Evolutionary conservation across 768 basidiomycete genomes (phyloP).

Genomic region (Suillus paluster): DNA sequence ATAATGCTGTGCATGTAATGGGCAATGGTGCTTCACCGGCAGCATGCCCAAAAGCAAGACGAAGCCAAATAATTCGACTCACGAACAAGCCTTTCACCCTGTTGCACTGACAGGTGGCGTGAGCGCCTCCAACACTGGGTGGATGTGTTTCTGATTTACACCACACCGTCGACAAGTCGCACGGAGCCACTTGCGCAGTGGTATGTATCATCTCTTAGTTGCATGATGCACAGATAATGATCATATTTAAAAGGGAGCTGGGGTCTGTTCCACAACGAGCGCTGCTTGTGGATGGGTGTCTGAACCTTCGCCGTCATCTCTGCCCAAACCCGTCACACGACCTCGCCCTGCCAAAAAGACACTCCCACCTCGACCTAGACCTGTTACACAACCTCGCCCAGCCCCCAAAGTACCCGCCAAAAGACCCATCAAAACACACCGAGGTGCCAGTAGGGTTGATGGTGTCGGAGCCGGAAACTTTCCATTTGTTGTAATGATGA

Average conservation of each 20-base stretch:
- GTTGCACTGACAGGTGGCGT: constrained; percentile 38
- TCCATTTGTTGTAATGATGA: not conserved
- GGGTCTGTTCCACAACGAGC: not conserved
- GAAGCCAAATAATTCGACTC: constrained; percentile 14
- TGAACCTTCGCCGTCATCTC: not conserved
- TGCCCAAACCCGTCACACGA: not conserved
- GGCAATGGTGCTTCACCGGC: not conserved
- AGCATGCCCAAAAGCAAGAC: not conserved
- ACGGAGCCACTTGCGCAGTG: not conserved
- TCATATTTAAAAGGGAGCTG: not conserved
- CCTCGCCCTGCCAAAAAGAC: not conserved
- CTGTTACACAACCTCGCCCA: not conserved
- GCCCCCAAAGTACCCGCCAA: not conserved
- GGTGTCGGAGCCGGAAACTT: not conserved
- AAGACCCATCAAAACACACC: not conserved
- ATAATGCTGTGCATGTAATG: constrained; percentile 45
- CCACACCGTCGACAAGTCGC: not conserved
- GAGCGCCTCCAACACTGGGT: constrained; percentile 25
- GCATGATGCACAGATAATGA: not conserved
- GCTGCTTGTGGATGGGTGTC: not conserved
- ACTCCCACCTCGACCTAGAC: not conserved
- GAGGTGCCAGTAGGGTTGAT: not conserved
- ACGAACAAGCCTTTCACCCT: constrained; percentile 41
- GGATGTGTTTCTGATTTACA: constrained; percentile 18
- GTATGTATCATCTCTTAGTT: not conserved